Percentiles rank a stretch among this genome's conserved stretches.
phyloP scores from a whole-genome alignment of 2,329 filamentous ascomycete genomes.

The Epichloe scottii region DNA sequence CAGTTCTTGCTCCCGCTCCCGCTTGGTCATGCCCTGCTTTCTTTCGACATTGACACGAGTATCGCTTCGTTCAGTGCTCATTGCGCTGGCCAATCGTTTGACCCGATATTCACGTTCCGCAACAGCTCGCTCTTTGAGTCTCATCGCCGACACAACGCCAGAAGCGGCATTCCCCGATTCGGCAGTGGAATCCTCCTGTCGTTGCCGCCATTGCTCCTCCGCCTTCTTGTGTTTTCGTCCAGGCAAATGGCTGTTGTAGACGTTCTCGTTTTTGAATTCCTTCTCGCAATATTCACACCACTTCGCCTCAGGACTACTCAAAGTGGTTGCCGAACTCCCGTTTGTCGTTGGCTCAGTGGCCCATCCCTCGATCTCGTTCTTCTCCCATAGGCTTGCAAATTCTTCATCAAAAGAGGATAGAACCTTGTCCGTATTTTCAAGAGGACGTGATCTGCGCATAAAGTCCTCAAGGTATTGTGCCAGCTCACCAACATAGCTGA shows the following conservation, averaged over 20 bases:
- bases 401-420: constrained; percentile 67
- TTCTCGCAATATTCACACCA: constrained; percentile 92
- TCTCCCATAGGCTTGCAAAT: constrained; percentile 73
- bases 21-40: constrained; percentile 93
- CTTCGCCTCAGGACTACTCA: constrained; percentile 46
- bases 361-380: constrained; percentile 73
- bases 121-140: constrained; percentile 77
- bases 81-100: constrained; percentile 64
- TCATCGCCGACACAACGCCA: constrained; percentile 27
- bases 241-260: constrained; percentile 77
- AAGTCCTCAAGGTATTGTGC: constrained; percentile 79
- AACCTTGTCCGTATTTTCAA: constrained; percentile 75
- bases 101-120: constrained; percentile 81
- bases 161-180: constrained; percentile 15
- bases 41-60: constrained; percentile 92
- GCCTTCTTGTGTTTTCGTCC: constrained; percentile 79
- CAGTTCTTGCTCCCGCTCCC: constrained; percentile 85
- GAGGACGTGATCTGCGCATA: constrained; percentile 67
- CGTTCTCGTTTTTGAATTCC: constrained; percentile 89
- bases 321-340: constrained; percentile 11
- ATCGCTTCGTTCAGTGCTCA: constrained; percentile 78
- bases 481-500: constrained; percentile 72
- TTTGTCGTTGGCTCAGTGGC: constrained; percentile 38
- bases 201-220: constrained; percentile 49
- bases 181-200: constrained; percentile 26